Conservation (phyloP, 1,284 basidiomycete genomes). For the Papiliotrema laurentii region DNA sequence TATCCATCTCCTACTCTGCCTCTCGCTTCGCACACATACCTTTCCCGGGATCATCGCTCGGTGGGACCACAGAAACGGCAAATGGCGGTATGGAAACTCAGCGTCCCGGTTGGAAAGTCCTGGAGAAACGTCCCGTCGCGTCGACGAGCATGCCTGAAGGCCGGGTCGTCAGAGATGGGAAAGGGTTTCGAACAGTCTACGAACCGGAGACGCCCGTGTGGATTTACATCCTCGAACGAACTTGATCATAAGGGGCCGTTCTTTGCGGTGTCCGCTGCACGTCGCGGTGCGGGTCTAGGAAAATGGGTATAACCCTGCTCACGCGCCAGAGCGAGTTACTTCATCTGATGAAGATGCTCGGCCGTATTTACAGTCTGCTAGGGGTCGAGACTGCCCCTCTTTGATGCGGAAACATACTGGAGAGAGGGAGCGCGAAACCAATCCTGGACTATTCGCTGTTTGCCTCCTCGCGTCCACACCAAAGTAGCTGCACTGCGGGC, state of each 20-base stretch:
- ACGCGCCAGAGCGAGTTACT: too few relatives aligned
- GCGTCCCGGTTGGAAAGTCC: not conserved
- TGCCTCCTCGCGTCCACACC: too few relatives aligned
- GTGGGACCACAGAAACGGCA: not conserved
- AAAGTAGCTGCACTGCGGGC: too few relatives aligned
- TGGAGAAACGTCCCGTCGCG: not conserved
- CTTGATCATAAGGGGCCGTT: conserved; percentile 4
- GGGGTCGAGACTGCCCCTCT: too few relatives aligned
- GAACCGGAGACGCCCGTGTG: conserved; percentile 16
- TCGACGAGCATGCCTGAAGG: not conserved
- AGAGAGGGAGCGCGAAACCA: too few relatives aligned
- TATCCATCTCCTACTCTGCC: conserved; percentile 36
- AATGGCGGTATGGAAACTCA: not conserved
- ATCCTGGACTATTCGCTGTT: too few relatives aligned
- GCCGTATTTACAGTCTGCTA: too few relatives aligned
- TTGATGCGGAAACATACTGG: too few relatives aligned
- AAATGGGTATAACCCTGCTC: too few relatives aligned
- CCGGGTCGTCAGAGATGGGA: not conserved
- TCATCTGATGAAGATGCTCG: too few relatives aligned
- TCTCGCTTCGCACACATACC: conserved; percentile 25
- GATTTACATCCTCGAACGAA: conserved; percentile 15
- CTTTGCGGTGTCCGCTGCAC: too few relatives aligned
- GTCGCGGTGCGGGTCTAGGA: too few relatives aligned
- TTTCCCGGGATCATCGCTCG: not conserved
- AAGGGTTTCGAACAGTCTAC: conserved; percentile 11